These are phyloP conservation scores for Wickerhamiella qilinensis DNA, from an alignment of 805 yeast genomes.

Conservation along the genomic window DNA sequence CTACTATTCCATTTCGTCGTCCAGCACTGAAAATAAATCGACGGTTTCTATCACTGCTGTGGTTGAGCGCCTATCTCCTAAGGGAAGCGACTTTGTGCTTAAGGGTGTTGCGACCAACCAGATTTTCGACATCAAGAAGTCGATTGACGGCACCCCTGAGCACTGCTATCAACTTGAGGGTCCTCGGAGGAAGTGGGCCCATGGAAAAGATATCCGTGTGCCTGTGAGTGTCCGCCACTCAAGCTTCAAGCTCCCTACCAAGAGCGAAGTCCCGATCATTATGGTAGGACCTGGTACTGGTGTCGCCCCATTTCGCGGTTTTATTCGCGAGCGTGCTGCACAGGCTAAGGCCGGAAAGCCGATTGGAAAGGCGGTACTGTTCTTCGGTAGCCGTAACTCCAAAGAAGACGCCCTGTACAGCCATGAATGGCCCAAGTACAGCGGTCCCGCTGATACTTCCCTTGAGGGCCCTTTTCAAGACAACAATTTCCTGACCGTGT, in stretches of 20 bases:
- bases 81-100: conserved; percentile 26
- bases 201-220: conserved; percentile 32
- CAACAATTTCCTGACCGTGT: conserved; percentile 29
- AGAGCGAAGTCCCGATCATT: conserved; percentile 68
- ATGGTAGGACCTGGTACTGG: conserved; percentile 98
- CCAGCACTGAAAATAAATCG: conserved; percentile 60
- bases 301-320: conserved; percentile 96
- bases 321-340: conserved; percentile 69
- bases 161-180: conserved; percentile 64
- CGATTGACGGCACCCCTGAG: conserved; percentile 31
- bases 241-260: conserved; percentile 81
- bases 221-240: conserved; percentile 93
- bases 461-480: conserved; percentile 8
- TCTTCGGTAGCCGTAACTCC: conserved; percentile 77
- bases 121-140: conserved; percentile 51
- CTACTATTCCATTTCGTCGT: conserved; percentile 89
- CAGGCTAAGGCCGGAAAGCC: conserved; percentile 30
- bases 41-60: conserved; percentile 78
- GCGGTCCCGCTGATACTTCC: conserved; percentile 5
- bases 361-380: conserved; percentile 60
- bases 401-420: conserved; percentile 69
- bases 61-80: conserved; percentile 45
- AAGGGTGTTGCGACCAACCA: conserved; percentile 88
- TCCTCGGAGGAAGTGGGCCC: conserved; percentile 45
- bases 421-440: conserved; percentile 75